phyloP scores from a whole-genome alignment of 345 rosid genomes.

The Ricinus communis region DNA sequence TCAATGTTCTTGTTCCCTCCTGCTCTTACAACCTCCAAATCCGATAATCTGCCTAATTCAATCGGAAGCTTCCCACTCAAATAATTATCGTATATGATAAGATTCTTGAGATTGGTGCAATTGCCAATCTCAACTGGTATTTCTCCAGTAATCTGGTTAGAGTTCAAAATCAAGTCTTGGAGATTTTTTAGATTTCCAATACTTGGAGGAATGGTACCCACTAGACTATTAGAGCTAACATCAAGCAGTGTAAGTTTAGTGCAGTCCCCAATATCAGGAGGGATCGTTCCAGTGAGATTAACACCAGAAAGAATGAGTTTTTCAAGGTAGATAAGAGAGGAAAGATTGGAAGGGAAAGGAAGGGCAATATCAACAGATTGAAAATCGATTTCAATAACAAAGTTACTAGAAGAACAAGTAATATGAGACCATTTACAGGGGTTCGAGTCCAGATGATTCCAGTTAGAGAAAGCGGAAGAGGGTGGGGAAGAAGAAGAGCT shows the following conservation, averaged over 20 bases:
- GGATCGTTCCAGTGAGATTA: conserved; percentile 69
- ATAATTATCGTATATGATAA: conserved; percentile 61
- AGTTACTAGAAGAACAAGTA: conserved; percentile 61
- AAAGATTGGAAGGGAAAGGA: conserved; percentile 56
- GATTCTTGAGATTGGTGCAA: conserved; percentile 47
- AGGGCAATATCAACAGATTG: conserved; percentile 53
- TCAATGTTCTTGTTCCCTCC: conserved; percentile 77
- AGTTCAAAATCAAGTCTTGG: conserved; percentile 57
- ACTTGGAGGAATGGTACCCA: conserved; percentile 61
- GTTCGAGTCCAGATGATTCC: conserved; percentile 59
- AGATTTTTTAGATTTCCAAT: conserved; percentile 57
- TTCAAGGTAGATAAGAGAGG: conserved; percentile 48
- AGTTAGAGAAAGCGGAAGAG: conserved; percentile 46
- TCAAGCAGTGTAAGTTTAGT: conserved; percentile 46
- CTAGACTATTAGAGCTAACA: conserved; percentile 60
- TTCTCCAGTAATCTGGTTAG: conserved; percentile 77
- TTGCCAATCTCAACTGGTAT: conserved; percentile 64
- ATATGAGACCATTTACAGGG: conserved; percentile 88
- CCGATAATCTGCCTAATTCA: conserved; percentile 61
- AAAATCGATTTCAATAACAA: conserved; percentile 63
- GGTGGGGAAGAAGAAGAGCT: conserved; percentile 42
- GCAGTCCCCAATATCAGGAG: conserved; percentile 54
- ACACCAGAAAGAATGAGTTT: conserved; percentile 62
- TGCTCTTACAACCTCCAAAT: conserved; percentile 63
- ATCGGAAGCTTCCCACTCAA: conserved; percentile 62